Percentiles rank a stretch among this genome's conserved stretches.
Conservation (phyloP, 2,329 filamentous ascomycete genomes). For the Catunica adiposa region DNA sequence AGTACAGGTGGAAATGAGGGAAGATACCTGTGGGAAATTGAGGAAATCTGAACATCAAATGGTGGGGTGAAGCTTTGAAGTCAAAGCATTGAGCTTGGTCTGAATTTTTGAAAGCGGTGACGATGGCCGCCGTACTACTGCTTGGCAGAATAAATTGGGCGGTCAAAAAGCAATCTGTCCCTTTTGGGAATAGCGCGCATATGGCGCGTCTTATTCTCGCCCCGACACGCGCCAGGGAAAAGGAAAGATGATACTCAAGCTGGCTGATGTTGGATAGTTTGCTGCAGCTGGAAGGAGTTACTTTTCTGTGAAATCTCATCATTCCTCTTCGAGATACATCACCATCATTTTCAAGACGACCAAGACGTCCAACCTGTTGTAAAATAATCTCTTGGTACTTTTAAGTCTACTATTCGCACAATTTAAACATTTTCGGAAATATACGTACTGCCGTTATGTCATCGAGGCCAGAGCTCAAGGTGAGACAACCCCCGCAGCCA, state of each 20-base stretch:
- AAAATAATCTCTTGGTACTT: neutral
- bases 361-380: neutral
- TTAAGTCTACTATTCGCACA: neutral
- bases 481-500: slow-evolving; percentile 19
- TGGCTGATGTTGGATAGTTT: neutral
- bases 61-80: neutral
- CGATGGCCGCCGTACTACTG: neutral
- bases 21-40: too few relatives aligned
- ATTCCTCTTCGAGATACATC: neutral
- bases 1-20: neutral
- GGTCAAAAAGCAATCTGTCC: slow-evolving; percentile 9
- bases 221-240: slow-evolving; percentile 2
- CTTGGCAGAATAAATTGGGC: slow-evolving; percentile 9
- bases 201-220: slow-evolving; percentile 3
- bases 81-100: neutral
- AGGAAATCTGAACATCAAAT: too few relatives aligned
- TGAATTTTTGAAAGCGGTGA: slow-evolving; percentile 14
- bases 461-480: slow-evolving; percentile 57
- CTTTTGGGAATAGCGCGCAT: slow-evolving; percentile 9
- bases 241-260: slow-evolving; percentile 4
- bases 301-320: neutral
- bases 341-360: neutral
- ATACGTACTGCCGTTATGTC: slow-evolving; percentile 35
- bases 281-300: neutral
- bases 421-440: neutral